Percentiles rank a stretch among this genome's conserved stretches.
Conservation (phyloP, 805 yeast genomes). For the Candida taoyuanica region DNA sequence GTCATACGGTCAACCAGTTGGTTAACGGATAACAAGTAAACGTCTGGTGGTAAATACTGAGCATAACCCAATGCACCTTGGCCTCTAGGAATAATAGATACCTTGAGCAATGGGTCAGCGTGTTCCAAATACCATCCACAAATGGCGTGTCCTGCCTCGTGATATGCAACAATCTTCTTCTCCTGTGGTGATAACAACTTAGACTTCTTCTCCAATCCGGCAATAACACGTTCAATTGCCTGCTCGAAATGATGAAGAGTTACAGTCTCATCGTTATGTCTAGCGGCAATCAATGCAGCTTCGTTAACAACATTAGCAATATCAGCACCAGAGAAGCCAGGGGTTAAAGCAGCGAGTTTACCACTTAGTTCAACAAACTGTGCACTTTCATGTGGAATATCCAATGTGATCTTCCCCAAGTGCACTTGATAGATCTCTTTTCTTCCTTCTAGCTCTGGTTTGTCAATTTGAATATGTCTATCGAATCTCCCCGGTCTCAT, state of each 20-base stretch:
- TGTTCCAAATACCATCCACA: slow-evolving; percentile 93
- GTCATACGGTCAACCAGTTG: slow-evolving; percentile 89
- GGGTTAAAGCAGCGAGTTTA: slow-evolving; percentile 90
- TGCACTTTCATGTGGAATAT: slow-evolving; percentile 36
- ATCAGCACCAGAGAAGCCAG: slow-evolving; percentile 98
- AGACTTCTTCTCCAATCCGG: slow-evolving; percentile 90
- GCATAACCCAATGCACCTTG: slow-evolving; percentile 98
- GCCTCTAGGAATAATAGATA: slow-evolving; percentile 94
- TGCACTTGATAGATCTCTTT: slow-evolving; percentile 90
- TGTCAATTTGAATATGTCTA: slow-evolving; percentile 85
- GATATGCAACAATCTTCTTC: slow-evolving; percentile 88
- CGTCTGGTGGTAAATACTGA: slow-evolving; percentile 92
- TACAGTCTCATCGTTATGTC: slow-evolving; percentile 68
- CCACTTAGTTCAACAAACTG: slow-evolving; percentile 64
- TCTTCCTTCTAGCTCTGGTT: slow-evolving; percentile 93
- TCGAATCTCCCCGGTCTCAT: slow-evolving; percentile 98
- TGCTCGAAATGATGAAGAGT: slow-evolving; percentile 80
- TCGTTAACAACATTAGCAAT: slow-evolving; percentile 96
- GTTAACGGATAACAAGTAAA: slow-evolving; percentile 66
- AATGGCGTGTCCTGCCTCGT: slow-evolving; percentile 98
- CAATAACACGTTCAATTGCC: slow-evolving; percentile 96
- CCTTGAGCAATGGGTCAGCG: slow-evolving; percentile 93
- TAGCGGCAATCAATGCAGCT: slow-evolving; percentile 95
- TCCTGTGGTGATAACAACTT: slow-evolving; percentile 81
- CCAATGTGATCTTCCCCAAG: slow-evolving; percentile 63